Evolutionary conservation across 106 monocot genomes (phyloP), one percentile per base, ranked within the genome.

Genomic region (Dendrobium chrysotoxum): DNA sequence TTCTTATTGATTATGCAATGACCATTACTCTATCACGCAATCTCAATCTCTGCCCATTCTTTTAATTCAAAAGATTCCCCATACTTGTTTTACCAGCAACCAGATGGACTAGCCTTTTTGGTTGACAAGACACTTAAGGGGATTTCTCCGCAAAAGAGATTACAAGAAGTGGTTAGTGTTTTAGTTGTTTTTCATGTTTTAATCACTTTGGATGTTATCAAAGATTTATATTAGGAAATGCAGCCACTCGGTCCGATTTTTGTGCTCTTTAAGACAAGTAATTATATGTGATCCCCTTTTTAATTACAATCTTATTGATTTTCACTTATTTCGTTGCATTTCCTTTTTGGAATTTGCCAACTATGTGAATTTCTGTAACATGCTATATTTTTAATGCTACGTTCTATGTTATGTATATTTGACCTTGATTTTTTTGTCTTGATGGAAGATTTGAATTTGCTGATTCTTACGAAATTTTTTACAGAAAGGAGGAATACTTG

Each of bases 31-130:
- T 26, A 42, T 47, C 76, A 76, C 5, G 13, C 23, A 9, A 44
- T 26, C 26, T 76, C 40, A 13, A 13, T 47, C 1, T 76, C 47
- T 25, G 41, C 31, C 2, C 3, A 35, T 45, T 75, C 47, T 46
- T 28, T 23, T 26, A 76, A 76, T 76, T 45, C 11, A 7, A 47
- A 12, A 26, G 1, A 47, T 47, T 47, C 23, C 7, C 21, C 1
- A 28, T 20, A 44, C 39, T 47, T 44, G 46, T 46, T 76, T 76
- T 76, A 16, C 23, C 46, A 76, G 76, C 76, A 76, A 76, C 76
- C 76, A 25, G 76, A 76, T 76, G 76, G 26, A 76, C 40, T 47
- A 15, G 76, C 44, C 10, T 76, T 76, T 47, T 44, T 76, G 46
- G 76, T 47, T 76, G 76, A 47, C 46, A 76, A 76, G 76, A 12